Conservation (phyloP, 345 rosid genomes). For the Melaleuca quinquenervia region DNA sequence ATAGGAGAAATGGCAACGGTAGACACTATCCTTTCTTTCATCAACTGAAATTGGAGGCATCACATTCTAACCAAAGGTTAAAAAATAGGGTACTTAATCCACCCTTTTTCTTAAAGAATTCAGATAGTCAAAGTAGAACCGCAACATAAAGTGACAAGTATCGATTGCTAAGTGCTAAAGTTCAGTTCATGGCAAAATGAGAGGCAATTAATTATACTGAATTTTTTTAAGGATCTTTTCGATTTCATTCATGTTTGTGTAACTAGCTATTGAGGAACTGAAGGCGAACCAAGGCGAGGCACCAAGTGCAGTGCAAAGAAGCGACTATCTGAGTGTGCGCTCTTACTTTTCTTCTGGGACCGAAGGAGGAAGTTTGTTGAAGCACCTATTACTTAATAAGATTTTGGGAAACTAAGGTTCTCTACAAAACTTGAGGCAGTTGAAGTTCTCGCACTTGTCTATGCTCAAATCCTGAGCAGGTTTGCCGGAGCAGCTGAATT, state of each 20-base stretch:
- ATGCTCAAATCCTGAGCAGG: background rate
- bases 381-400: conserved; percentile 32
- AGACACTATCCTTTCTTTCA: background rate
- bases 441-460: conserved; percentile 33
- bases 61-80: background rate
- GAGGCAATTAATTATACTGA: background rate
- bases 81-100: background rate
- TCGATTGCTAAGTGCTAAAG: background rate
- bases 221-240: background rate
- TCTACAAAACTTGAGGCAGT: conserved; percentile 30
- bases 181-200: background rate
- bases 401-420: conserved; percentile 33
- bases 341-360: conserved; percentile 60
- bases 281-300: conserved; percentile 49
- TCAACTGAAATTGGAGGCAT: background rate
- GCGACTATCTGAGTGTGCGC: conserved; percentile 41
- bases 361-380: conserved; percentile 28
- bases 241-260: background rate
- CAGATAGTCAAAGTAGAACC: background rate
- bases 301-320: conserved; percentile 67
- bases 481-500: background rate
- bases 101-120: background rate
- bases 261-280: conserved; percentile 68
- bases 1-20: conserved; percentile 71
- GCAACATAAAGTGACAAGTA: background rate